A percentile compares a stretch with the other conserved stretches of the same genome.
Evolutionary conservation across 1,284 basidiomycete species (phyloP).

Genomic region (Meira miltonrushii): DNA sequence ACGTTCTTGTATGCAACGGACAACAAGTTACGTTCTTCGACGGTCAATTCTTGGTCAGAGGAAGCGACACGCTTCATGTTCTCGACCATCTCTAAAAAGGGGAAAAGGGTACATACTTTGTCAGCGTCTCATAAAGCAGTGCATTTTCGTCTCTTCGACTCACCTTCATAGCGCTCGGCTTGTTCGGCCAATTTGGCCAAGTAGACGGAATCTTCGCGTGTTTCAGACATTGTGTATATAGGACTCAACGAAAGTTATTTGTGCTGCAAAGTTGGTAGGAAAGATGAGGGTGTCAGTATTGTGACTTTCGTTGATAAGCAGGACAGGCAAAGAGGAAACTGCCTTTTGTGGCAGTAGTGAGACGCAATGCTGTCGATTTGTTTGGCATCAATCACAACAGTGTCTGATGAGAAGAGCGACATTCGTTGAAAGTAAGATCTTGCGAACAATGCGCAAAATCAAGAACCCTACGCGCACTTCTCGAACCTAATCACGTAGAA

Average conservation of each 20-base stretch:
- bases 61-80: constrained; percentile 54
- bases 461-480: no score
- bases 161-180: constrained; percentile 53
- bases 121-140: not conserved
- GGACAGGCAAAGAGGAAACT: not conserved
- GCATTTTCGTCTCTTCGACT: constrained; percentile 16
- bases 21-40: constrained; percentile 97
- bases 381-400: not conserved
- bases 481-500: no score
- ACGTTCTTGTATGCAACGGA: constrained; percentile 99
- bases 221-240: constrained; percentile 39
- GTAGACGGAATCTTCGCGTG: constrained; percentile 52
- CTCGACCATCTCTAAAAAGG: constrained; percentile 50
- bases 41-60: constrained; percentile 69
- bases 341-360: not conserved
- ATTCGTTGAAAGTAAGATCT: no score
- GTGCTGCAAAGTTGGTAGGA: not conserved
- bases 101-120: not conserved
- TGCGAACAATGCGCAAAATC: no score
- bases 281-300: not conserved
- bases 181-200: constrained; percentile 54
- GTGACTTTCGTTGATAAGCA: not conserved
- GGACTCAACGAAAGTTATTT: constrained; percentile 3
- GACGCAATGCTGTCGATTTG: not conserved
- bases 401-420: no score